Evolutionary conservation across 148 eudicot genomes (phyloP).

Genomic region (Dysphania ambrosioides): DNA sequence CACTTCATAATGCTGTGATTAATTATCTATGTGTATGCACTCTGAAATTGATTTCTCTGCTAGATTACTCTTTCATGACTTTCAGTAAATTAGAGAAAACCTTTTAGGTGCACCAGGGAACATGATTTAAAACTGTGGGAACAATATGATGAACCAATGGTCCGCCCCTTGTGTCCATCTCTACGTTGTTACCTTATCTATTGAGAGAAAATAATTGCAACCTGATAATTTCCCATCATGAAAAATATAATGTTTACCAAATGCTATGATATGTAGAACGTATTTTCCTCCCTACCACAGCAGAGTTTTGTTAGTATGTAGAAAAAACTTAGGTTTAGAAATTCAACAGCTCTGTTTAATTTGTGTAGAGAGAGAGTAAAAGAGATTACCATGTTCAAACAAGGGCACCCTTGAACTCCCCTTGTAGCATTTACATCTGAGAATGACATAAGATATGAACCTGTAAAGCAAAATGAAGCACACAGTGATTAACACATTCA

Average conservation of each 20-base stretch:
- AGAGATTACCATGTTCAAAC: constrained; percentile 34
- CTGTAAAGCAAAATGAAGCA: constrained; percentile 80
- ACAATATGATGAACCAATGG: not conserved
- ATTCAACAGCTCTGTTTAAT: too few relatives aligned
- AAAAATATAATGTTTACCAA: not conserved
- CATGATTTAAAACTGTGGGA: not conserved
- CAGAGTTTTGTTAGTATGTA: not conserved
- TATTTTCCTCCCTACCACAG: not conserved
- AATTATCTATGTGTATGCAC: not conserved
- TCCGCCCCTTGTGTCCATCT: not conserved
- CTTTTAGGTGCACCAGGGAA: not conserved
- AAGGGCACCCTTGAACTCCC: constrained; percentile 44
- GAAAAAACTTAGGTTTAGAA: not conserved
- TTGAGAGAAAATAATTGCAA: not conserved
- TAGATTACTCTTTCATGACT: not conserved
- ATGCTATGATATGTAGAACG: not conserved
- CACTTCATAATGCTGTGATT: not conserved
- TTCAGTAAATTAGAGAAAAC: not conserved
- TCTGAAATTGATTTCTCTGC: not conserved
- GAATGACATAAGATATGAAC: constrained; percentile 78
- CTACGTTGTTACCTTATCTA: not conserved
- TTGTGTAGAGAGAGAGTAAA: not conserved
- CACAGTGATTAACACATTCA: constrained; percentile 66
- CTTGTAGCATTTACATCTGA: constrained; percentile 73
- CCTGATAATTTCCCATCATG: not conserved